Evolutionary conservation across 441 rosid species (phyloP).

Genomic region (Eruca vesicaria): DNA sequence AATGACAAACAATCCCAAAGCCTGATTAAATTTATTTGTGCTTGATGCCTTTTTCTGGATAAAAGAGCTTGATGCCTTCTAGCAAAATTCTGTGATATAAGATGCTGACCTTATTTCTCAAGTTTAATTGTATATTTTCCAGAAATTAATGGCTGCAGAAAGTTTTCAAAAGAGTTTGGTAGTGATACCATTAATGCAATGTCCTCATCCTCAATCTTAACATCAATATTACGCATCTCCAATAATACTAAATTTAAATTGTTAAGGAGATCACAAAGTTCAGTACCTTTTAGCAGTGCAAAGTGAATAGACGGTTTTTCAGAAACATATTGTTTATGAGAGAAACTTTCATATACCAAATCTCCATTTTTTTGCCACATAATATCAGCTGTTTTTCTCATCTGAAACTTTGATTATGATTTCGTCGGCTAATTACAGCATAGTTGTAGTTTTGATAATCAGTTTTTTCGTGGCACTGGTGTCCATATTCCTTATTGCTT

Average conservation of each 20-base stretch:
- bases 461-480: no score
- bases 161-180: no score
- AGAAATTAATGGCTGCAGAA: no score
- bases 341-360: background rate
- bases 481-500: no score
- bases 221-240: background rate
- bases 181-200: no score
- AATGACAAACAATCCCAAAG: background rate
- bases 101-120: background rate
- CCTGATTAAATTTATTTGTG: background rate
- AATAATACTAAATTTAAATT: no score
- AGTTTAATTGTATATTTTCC: no score
- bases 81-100: background rate
- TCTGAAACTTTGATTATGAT: background rate
- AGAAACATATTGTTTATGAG: background rate
- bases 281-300: no score
- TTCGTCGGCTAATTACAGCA: background rate
- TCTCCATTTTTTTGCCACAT: background rate
- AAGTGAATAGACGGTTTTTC: no score
- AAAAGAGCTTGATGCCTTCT: background rate
- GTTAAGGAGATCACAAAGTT: no score
- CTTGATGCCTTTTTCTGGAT: background rate
- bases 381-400: background rate
- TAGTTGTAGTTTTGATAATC: no score
- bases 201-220: no score